A percentile compares a stretch with the other conserved stretches of the same genome.
Conservation (phyloP, 805 yeast species). For the Teunomyces panamensis region DNA sequence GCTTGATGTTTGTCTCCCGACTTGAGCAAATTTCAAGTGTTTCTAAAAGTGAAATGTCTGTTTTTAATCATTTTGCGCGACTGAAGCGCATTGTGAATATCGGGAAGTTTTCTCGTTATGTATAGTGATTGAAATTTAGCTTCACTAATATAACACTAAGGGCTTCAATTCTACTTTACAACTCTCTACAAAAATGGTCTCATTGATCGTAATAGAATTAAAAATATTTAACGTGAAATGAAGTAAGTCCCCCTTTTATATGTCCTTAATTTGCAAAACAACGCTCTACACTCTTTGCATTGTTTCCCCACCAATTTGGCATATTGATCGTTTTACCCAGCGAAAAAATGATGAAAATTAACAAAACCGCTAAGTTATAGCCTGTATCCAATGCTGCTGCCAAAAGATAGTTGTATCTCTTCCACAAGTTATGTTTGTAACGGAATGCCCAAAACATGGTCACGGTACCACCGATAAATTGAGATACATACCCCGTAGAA, state of each 20-base stretch:
- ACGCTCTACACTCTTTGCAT: constrained; percentile 39
- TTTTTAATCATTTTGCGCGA: too few species aligned
- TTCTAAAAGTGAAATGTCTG: too few species aligned
- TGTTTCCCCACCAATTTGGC: constrained; percentile 53
- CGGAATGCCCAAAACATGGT: constrained; percentile 45
- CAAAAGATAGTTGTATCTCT: constrained; percentile 43
- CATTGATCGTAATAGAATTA: not conserved
- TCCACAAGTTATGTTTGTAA: constrained; percentile 39
- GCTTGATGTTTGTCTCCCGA: too few species aligned
- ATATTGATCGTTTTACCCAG: constrained; percentile 18
- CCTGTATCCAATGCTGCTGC: constrained; percentile 56
- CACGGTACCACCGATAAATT: constrained; percentile 45
- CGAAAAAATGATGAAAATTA: constrained; percentile 36
- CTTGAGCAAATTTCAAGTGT: too few species aligned
- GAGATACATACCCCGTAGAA: constrained; percentile 48
- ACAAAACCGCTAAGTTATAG: constrained; percentile 40
- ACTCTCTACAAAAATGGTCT: not conserved
- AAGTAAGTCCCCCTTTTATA: not conserved
- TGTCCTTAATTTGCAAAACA: constrained; percentile 37
- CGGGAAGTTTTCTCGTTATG: too few species aligned
- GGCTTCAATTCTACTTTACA: not conserved
- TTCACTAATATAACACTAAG: too few species aligned
- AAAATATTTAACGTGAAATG: not conserved
- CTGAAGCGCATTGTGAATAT: too few species aligned
- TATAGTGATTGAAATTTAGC: too few species aligned